Base-by-base conservation (phyloP, 192 early-diverging fungal species). In the Cetraspora pellucida region DNA sequence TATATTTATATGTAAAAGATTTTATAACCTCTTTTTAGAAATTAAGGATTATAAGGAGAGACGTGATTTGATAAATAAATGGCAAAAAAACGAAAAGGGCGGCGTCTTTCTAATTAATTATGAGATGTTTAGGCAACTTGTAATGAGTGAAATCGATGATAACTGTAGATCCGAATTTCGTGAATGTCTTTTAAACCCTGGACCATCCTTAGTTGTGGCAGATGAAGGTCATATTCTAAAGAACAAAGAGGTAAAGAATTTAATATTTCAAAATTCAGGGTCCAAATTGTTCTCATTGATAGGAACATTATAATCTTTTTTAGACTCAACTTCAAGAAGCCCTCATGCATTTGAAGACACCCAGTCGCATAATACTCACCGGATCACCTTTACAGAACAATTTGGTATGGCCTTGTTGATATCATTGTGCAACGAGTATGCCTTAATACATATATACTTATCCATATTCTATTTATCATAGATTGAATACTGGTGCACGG, bases 171-270 rank as follows among this genome's bases (percentile, higher is more conserved):
- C 50, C 4, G 61, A 60, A 14, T 78, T 83, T 37, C 72, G 75
- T 11, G 6, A 76, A 30, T 81, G 81, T 9, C 64, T 95, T 25
- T 50, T 91, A n/a, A 79, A 85, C 11, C 86, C 88, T 2, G 93
- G 93, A 1, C 88, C 95, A 1, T 85, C 87, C 25, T 67, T 97
- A 8, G 81, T 93, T 0, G 85, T 97, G 31, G 88, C 90, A 1
- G 95, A 97, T 80, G 95, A 97, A 83, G 93, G 90, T 3, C 95
- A 97, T 81, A 77, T 75, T n/a, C 85, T 94, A 64, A 93, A 93
- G 61, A 93, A 86, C 68, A 37, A 77, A 19, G 58, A 77, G 25
- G 82, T 84, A 76, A 47, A 73, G 64, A 10, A 0, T 11, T 10
- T 21, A 31, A 46, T 21, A 13, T 74, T 46, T 17, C 2, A 25